Conservation (phyloP, 2,329 filamentous ascomycete species). For the Sclerotiophoma versabilis region DNA sequence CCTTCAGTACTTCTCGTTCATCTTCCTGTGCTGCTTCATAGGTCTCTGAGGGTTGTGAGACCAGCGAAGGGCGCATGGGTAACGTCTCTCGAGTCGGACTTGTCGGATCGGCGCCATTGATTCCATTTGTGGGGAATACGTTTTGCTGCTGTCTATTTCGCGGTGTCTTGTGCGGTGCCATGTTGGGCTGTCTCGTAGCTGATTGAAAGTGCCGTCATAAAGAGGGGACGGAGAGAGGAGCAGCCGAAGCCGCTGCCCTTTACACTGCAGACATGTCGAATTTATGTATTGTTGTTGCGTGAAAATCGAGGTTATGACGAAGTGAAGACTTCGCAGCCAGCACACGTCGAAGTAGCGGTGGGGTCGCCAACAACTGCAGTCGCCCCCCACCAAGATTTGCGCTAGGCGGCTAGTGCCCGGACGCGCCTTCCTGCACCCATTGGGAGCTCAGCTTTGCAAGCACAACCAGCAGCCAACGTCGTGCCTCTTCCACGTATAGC, state of each 20-base stretch:
- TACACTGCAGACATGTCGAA: conserved; percentile 50
- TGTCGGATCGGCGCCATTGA: conserved; percentile 26
- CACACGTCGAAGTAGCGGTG: conserved; percentile 33
- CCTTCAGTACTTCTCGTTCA: conserved; percentile 82
- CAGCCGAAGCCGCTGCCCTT: conserved; percentile 58
- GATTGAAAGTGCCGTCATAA: conserved; percentile 42
- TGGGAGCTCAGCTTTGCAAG: conserved; percentile 11
- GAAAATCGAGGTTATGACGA: conserved; percentile 23
- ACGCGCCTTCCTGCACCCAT: conserved; percentile 29
- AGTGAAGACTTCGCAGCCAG: conserved; percentile 33
- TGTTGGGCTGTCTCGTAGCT: conserved; percentile 50
- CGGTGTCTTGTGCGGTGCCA: conserved; percentile 57
- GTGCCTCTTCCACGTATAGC: conserved; percentile 3
- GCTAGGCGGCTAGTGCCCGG: conserved; percentile 21
- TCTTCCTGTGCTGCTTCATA: conserved; percentile 88
- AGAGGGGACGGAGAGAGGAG: conserved; percentile 47
- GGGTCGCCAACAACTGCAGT: conserved; percentile 26
- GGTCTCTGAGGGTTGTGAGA: conserved; percentile 57
- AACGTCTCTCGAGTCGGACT: conserved; percentile 40
- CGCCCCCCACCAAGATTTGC: conserved; percentile 31
- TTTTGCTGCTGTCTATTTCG: conserved; percentile 49
- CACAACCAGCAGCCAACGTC: conserved; percentile 23
- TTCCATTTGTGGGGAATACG: conserved; percentile 41
- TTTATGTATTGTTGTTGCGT: conserved; percentile 23
- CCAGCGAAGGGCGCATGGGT: conserved; percentile 41